Base-by-base conservation (phyloP, 1,139 yeast genomes). In the Zygoascus hellenicus region DNA sequence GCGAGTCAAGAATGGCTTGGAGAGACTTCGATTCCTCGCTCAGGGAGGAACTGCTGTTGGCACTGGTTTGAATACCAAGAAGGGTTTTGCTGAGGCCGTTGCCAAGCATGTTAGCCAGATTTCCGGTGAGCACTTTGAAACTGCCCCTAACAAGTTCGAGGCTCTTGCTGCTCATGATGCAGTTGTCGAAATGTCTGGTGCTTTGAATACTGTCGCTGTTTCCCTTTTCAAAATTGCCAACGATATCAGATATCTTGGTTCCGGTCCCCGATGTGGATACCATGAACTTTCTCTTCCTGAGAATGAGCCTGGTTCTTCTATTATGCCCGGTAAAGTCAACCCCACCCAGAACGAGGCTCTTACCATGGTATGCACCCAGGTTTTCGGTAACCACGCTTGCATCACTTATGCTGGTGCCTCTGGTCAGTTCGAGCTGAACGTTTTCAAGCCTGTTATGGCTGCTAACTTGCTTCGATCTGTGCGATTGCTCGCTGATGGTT, bases 11-110 rank as follows among this genome's bases (percentile, higher is more conserved):
- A 74, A 72, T 55, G 68, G 83, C 46, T 77, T 92, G 56, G 88
- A 88, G 57, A 80, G 82, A 68, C 77, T 92, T 66, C 76, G 83
- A 63, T 80, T 67, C 64, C 78, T 92, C 61, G 98, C 98, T 47
- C 98, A 92, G 76, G 98, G 98, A 72, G 98, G 98, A 71, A 92
- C 98, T 55, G 98, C 98, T 51, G 98, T 92, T 49, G 98, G 98
- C 60, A 92, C 98, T 49, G 98, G 98, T 56, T 79, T 92, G 59
- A 92, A 92, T 80, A 90, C 98, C 69, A 83, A 69, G 64, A 78
- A 79, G 65, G 97, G 97, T 15, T 92, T 86, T 67, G 95, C 89
- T 62, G 81, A 74, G 58, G 81, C 84, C 61, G 79, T 92, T 57
- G 96, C 96, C 51, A 79, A 75, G 51, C 78, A 82, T 64, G 94